Evolutionary conservation across 148 eudicot species (phyloP).

Genomic region (Spergularia bocconei): DNA sequence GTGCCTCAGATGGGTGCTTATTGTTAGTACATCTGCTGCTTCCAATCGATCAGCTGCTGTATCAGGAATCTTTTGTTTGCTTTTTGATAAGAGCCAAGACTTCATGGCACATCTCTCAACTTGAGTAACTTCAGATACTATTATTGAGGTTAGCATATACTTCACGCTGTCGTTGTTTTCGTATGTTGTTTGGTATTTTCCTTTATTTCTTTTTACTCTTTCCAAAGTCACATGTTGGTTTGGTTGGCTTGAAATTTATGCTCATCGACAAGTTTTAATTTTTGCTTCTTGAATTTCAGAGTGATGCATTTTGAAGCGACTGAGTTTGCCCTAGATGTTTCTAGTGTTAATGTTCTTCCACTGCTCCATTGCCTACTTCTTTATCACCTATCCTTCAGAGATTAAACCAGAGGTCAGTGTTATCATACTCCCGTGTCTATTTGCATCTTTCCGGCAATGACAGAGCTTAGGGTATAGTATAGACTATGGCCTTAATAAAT

Average conservation of each 20-base stretch:
- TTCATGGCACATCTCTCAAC: conserved; percentile 2
- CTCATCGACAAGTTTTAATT: neutral
- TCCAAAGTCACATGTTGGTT: neutral
- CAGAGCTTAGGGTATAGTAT: neutral
- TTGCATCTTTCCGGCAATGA: neutral
- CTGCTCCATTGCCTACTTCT: neutral
- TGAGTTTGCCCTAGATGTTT: conserved; percentile 4
- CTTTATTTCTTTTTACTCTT: neutral
- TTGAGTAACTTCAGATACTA: neutral
- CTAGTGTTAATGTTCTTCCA: neutral
- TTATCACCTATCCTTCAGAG: neutral
- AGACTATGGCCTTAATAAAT: neutral
- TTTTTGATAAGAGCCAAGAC: conserved; percentile 3
- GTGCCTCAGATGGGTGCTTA: conserved; percentile 1
- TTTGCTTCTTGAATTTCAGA: neutral
- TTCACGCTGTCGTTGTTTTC: neutral
- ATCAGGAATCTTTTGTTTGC: neutral
- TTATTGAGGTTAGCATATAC: conserved; percentile 13
- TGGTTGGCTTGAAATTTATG: conserved; percentile 1
- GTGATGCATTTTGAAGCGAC: conserved; percentile 8
- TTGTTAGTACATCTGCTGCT: neutral
- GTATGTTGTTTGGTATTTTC: neutral
- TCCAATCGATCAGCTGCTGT: neutral
- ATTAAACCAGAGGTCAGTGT: conserved; percentile 19
- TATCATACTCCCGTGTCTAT: neutral